phyloP scores from a whole-genome alignment of 1,284 basidiomycete species.

The Leccinum subrobustum region DNA sequence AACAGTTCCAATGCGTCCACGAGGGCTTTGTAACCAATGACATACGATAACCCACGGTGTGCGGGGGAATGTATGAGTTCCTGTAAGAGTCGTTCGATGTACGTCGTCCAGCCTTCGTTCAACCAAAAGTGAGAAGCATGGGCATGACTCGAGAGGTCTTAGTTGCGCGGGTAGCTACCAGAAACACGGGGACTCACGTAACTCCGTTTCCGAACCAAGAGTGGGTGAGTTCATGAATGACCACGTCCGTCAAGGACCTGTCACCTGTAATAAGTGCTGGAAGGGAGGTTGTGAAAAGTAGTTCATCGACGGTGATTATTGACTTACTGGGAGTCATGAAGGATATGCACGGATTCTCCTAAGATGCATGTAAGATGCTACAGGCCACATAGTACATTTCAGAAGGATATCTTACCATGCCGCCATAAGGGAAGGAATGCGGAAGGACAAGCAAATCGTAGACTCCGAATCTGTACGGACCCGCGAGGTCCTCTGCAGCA shows the following conservation, averaged over 20 bases:
- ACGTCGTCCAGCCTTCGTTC: constrained; percentile 95
- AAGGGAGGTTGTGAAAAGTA: background rate
- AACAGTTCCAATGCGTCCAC: constrained; percentile 71
- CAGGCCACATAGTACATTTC: background rate
- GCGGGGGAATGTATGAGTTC: constrained; percentile 74
- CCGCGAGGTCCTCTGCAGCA: constrained; percentile 74
- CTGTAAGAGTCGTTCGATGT: constrained; percentile 86
- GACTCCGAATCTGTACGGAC: constrained; percentile 82
- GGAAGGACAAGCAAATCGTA: constrained; percentile 93
- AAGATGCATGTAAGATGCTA: constrained; percentile 5
- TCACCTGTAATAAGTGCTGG: constrained; percentile 82
- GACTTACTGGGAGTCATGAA: constrained; percentile 83
- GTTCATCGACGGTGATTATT: background rate
- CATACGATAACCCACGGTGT: constrained; percentile 79
- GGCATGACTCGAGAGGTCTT: constrained; percentile 50
- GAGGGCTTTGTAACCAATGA: constrained; percentile 76
- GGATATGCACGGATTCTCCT: constrained; percentile 84
- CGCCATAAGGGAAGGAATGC: constrained; percentile 91
- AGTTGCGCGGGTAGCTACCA: constrained; percentile 7
- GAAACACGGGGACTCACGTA: constrained; percentile 47
- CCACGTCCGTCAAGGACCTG: constrained; percentile 84
- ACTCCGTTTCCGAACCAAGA: constrained; percentile 90
- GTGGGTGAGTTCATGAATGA: constrained; percentile 78
- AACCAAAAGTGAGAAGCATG: constrained; percentile 87
- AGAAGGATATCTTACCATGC: constrained; percentile 57